Percentiles rank a stretch among this genome's conserved stretches.
These are phyloP conservation scores for Solanum bukasovii DNA, from an alignment of 257 asterid species.

Conservation along the genomic window DNA sequence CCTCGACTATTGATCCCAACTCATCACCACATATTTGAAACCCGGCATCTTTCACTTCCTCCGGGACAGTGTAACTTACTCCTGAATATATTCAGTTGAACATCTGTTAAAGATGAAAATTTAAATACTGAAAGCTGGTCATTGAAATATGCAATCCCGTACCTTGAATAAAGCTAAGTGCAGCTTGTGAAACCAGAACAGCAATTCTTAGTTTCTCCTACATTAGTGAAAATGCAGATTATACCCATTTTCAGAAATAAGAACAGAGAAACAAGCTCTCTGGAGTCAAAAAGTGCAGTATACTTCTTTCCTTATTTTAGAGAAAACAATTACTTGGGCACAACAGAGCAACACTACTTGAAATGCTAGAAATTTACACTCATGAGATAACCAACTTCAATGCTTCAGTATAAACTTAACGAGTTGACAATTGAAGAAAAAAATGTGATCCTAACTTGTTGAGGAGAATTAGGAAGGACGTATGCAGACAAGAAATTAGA, in stretches of 20 bases:
- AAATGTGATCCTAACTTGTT: not conserved
- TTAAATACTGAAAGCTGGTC: not conserved
- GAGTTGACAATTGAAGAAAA: not conserved
- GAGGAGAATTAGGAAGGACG: not conserved
- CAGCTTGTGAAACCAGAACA: slow-evolving; percentile 82
- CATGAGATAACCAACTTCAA: not conserved
- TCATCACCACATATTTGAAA: slow-evolving; percentile 67
- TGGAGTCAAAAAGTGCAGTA: not conserved
- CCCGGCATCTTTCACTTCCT: slow-evolving; percentile 61
- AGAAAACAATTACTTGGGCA: not conserved
- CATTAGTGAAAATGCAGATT: slow-evolving; percentile 8
- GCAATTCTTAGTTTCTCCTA: slow-evolving; percentile 91
- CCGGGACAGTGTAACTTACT: slow-evolving; percentile 57
- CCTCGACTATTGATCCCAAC: slow-evolving; percentile 67
- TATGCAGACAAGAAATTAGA: not conserved
- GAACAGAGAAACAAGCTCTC: not conserved
- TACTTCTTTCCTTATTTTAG: not conserved
- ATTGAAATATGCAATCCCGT: not conserved
- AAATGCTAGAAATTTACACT: not conserved
- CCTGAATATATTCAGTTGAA: slow-evolving; percentile 30
- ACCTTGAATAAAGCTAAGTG: slow-evolving; percentile 80
- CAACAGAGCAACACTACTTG: not conserved
- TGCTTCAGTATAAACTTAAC: not conserved
- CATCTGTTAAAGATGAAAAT: not conserved
- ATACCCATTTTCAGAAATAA: not conserved